Evolutionary conservation across 2,329 filamentous ascomycete genomes (phyloP), one percentile per base, ranked within the genome.

Genomic region (Cordyceps javanica): DNA sequence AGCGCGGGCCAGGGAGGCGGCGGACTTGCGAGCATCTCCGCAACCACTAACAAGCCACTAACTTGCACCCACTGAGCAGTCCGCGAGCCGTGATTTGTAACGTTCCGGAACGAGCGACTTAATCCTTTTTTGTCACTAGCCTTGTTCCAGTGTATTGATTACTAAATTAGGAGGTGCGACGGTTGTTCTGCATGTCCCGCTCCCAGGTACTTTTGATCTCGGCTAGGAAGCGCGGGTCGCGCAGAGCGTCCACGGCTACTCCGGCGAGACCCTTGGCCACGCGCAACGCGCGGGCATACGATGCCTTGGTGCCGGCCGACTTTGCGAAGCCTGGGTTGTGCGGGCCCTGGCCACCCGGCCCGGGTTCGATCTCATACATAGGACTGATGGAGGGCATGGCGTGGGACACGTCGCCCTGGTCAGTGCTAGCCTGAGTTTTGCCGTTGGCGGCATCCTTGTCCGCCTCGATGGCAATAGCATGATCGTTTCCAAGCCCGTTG

Each of bases 401-500:
- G 63, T 85, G 78, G 61, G 78, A 82, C 55, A 85, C 68, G 60
- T 86, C 76, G 0, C 82, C 83, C 68, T 84, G 81, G 64, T 86
- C 82, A 0, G 81, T 83, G 61, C 79, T 82, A 5, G 82, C 81
- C 63, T 72, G 75, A n/a, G 75, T 77, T 25, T 69, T 65, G 0
- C 76, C 75, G 4, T 67, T 63, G 10, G 73, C 66, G 54, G 73
- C 68, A 57, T 79, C 77, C 7, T 75, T 50, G 3, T 76, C 73
- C 11, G 70, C 70, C 30, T 74, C 69, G 1, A 60, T 60, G 0
- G 71, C 66, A 61, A 73, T 75, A 54, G 21, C 30, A 14, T 45
- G 13, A 23, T 51, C 39, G 42, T 63, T 69, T 10, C 53, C 26
- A 39, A 73, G 72, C 36, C 48, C 63, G 65, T 75, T 80, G 71